These are phyloP conservation scores for Mychonastes homosphaera DNA, from an alignment of 139 green algal species.

Conservation along the genomic window DNA sequence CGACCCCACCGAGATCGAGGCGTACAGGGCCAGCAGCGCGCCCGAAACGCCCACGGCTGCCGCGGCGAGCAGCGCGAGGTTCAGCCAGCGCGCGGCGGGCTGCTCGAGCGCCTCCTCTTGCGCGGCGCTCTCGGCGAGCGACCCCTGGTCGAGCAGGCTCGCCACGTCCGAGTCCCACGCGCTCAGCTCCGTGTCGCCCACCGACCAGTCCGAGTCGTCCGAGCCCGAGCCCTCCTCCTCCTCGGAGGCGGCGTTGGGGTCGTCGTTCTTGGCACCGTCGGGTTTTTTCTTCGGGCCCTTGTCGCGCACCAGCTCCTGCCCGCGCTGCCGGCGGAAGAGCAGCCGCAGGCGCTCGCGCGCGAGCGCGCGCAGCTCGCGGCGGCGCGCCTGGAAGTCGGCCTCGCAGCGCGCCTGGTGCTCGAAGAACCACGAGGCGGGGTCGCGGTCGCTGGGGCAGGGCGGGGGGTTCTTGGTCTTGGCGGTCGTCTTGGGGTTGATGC, in stretches of 20 bases:
- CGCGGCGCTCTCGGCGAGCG: constrained; percentile 33
- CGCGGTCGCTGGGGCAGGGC: no score
- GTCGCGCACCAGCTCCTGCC: constrained; percentile 17
- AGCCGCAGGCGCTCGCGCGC: constrained; percentile 15
- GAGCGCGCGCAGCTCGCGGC: constrained; percentile 17
- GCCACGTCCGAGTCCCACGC: constrained; percentile 43
- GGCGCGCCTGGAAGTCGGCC: constrained; percentile 33
- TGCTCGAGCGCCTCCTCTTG: constrained; percentile 24
- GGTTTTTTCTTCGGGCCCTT: no score
- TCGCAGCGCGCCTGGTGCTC: constrained; percentile 31
- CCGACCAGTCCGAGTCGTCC: constrained; percentile 26
- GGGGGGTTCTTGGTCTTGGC: no score
- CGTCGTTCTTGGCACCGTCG: no score
- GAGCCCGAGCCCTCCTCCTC: constrained; percentile 19
- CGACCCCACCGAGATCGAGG: background rate
- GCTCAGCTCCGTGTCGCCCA: constrained; percentile 30
- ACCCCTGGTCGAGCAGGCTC: constrained; percentile 25
- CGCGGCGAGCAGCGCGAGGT: background rate
- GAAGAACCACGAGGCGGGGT: constrained; percentile 27
- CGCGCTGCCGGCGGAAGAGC: constrained; percentile 20
- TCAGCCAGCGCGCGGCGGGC: constrained; percentile 19
- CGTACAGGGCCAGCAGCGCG: no score
- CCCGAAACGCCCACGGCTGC: no score
- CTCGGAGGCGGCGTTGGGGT: no score
- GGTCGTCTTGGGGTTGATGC: no score